Conservation (phyloP, 331 rosid species). For the Malus hybrid region DNA sequence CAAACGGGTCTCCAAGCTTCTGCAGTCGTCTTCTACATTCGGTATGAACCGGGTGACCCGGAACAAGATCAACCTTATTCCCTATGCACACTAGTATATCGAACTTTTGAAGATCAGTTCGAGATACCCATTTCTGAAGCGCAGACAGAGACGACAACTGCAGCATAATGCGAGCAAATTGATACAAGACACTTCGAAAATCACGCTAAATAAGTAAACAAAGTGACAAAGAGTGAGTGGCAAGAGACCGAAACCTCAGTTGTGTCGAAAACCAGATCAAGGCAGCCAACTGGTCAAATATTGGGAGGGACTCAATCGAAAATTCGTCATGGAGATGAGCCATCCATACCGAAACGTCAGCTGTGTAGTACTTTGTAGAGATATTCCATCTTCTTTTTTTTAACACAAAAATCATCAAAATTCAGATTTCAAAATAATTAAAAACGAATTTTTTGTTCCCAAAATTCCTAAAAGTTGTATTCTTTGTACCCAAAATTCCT, state of each 20-base stretch:
- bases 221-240: too few relatives aligned
- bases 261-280: too few relatives aligned
- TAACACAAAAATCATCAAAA: background rate
- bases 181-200: too few relatives aligned
- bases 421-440: background rate
- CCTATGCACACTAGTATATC: constrained; percentile 81
- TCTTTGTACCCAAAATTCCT: background rate
- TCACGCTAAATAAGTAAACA: too few relatives aligned
- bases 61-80: constrained; percentile 77
- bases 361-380: constrained; percentile 54
- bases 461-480: background rate
- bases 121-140: constrained; percentile 60
- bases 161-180: background rate
- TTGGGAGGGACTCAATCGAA: too few relatives aligned
- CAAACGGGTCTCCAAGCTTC: background rate
- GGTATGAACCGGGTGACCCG: constrained; percentile 72
- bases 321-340: too few relatives aligned
- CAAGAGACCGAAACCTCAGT: too few relatives aligned
- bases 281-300: too few relatives aligned
- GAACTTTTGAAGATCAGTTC: constrained; percentile 53
- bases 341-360: too few relatives aligned
- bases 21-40: constrained; percentile 58
- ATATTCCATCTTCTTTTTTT: constrained; percentile 57
- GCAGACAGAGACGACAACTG: constrained; percentile 61
- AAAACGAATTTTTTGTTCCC: background rate